Evolutionary conservation across 352 stramenopile species (phyloP), one percentile per base, ranked within the genome.

Genomic region (Phytophthora quininea): DNA sequence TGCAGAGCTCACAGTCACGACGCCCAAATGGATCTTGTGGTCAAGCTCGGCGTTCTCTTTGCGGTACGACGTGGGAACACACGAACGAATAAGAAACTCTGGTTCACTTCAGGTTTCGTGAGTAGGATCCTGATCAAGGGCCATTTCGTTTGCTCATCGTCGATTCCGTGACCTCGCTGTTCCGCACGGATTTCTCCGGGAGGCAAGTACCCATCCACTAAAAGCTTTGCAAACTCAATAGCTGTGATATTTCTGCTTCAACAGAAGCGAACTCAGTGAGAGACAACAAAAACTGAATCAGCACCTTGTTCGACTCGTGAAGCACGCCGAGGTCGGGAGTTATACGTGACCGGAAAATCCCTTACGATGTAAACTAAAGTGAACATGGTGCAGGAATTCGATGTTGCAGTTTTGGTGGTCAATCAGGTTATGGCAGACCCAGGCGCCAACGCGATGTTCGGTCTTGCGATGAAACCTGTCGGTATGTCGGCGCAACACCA

Each of bases 391-490:
- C 72, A 98, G 82, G 95, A 98, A 67, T 97, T 98, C 72, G 98
- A 98, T 67, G 86, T 98, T 33, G 95, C 95, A 1, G 92, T 98
- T 43, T 69, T 98, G 19, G 69, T 98, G 38, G 86, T 97, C 15
- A 98, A 98, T 58, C 92, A 98, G 84, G 88, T 95, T 30, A 97
- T 96, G 86, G 86, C 89, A 33, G 90, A 97, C 69, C 90, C 91
- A 7, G 83, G 84, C 10, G 90, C 80, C 4, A 93, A 88, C 47
- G 65, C 82, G 30, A 96, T 96, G 78, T 96, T 97, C 71, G 86
- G 84, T 2, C 71, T 84, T 31, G 88, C 83, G 8, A 83, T 96
- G 54, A 97, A 97, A 49, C 90, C 92, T 40, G 86, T 93, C 29
- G 91, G 90, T 82, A 79, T 24, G 78, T 58, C 11, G 10, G 33